Evolutionary conservation across 768 basidiomycete genomes (phyloP).

Genomic region (Paxillus rubicundulus): DNA sequence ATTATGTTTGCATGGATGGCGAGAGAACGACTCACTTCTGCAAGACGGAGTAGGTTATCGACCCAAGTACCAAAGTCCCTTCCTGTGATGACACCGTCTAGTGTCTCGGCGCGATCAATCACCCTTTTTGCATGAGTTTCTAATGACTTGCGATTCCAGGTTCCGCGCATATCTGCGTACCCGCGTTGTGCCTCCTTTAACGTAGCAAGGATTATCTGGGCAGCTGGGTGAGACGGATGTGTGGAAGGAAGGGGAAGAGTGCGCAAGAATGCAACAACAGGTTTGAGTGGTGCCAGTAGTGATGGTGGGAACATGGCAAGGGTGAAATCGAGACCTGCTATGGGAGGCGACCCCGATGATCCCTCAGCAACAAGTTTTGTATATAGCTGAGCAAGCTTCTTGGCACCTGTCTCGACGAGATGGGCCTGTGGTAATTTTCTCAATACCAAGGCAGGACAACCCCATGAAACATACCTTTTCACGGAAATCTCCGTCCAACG

Average conservation of each 20-base stretch:
- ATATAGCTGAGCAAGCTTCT: constrained; percentile 77
- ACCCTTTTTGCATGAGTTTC: constrained; percentile 69
- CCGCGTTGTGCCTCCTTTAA: constrained; percentile 77
- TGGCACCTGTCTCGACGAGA: constrained; percentile 77
- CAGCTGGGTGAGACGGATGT: constrained; percentile 80
- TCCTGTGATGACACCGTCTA: constrained; percentile 64
- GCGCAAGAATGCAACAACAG: constrained; percentile 68
- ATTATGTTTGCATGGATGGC: not conserved
- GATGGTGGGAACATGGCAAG: constrained; percentile 54
- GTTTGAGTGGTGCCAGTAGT: constrained; percentile 51
- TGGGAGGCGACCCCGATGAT: constrained; percentile 70
- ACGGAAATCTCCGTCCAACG: constrained; percentile 50
- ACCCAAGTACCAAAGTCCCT: constrained; percentile 74
- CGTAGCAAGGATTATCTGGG: constrained; percentile 58
- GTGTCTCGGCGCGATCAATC: constrained; percentile 66
- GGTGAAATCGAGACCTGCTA: constrained; percentile 55
- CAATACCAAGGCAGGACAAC: not conserved
- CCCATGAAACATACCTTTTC: constrained; percentile 44
- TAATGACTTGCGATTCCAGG: constrained; percentile 72
- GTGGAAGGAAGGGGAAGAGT: constrained; percentile 73
- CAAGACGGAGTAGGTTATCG: constrained; percentile 57
- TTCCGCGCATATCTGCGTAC: constrained; percentile 84
- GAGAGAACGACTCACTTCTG: constrained; percentile 48
- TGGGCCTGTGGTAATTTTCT: constrained; percentile 44
- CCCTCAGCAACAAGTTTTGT: constrained; percentile 89